These are phyloP conservation scores for Omphalotus guepiniiformis DNA, from an alignment of 768 basidiomycete species.

Conservation along the genomic window DNA sequence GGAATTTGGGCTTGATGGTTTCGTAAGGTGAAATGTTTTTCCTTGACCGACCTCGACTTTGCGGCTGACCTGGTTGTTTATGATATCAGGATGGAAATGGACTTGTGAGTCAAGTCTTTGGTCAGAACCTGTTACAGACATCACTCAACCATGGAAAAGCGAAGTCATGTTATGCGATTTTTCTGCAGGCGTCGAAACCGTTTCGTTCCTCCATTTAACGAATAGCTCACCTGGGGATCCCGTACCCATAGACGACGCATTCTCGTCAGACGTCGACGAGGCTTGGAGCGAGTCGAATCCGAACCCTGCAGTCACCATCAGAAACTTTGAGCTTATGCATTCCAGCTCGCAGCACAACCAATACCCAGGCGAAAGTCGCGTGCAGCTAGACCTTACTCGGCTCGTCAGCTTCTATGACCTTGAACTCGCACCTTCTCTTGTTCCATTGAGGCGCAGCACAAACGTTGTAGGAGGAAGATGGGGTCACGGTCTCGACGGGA, in stretches of 20 bases:
- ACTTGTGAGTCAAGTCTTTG: slow-evolving; percentile 33
- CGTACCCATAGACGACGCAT: background rate
- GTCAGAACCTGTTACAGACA: too few relatives aligned
- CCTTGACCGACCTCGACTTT: slow-evolving; percentile 6
- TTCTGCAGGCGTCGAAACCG: slow-evolving; percentile 30
- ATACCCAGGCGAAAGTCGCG: slow-evolving; percentile 39
- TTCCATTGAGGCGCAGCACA: too few relatives aligned
- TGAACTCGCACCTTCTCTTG: slow-evolving; percentile 29
- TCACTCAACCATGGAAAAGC: slow-evolving; percentile 20
- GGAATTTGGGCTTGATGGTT: slow-evolving; percentile 38
- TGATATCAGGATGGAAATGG: slow-evolving; percentile 40
- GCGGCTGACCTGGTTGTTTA: slow-evolving; percentile 6
- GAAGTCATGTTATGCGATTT: slow-evolving; percentile 50
- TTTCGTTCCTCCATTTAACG: slow-evolving; percentile 35
- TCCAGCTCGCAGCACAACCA: slow-evolving; percentile 37
- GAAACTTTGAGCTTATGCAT: slow-evolving; percentile 22
- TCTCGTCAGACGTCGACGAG: slow-evolving; percentile 4
- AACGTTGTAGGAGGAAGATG: background rate
- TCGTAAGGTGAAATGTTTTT: slow-evolving; percentile 31
- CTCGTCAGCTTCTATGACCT: slow-evolving; percentile 41
- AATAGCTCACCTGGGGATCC: background rate
- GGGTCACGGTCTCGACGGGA: background rate
- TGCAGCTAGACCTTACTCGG: slow-evolving; percentile 37
- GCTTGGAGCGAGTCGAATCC: background rate
- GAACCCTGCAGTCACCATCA: slow-evolving; percentile 2